Conservation (phyloP, 73 alveolate species). For the Paramecium pentaurelia region DNA sequence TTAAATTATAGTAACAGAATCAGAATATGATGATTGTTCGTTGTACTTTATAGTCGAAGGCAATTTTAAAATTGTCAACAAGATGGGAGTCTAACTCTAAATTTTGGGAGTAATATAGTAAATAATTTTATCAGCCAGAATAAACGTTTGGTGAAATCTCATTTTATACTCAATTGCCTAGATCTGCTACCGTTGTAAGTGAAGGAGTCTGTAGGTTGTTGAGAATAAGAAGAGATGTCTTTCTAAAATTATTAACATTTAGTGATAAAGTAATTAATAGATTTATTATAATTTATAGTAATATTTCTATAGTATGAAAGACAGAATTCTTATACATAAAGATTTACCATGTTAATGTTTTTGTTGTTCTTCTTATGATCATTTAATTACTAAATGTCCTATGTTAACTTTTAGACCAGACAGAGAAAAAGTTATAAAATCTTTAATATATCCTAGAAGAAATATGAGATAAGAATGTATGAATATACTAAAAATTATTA, state of each 20-base stretch:
- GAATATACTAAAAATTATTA: not conserved
- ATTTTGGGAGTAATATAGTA: not conserved
- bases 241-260: not conserved
- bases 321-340: not conserved
- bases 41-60: slow-evolving; percentile 30
- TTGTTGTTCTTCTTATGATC: not conserved
- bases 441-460: not conserved
- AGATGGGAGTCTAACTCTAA: not conserved
- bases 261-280: not conserved
- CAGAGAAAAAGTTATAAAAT: not conserved
- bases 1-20: not conserved
- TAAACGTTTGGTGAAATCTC: slow-evolving; percentile 44
- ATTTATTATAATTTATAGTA: not conserved
- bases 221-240: not conserved
- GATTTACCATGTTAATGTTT: slow-evolving; percentile 9
- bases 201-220: slow-evolving; percentile 5
- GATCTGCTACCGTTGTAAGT: slow-evolving; percentile 7
- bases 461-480: not conserved
- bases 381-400: slow-evolving; percentile 5
- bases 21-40: slow-evolving; percentile 6
- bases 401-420: not conserved
- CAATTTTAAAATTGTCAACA: not conserved
- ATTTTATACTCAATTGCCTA: slow-evolving; percentile 12
- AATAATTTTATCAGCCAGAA: not conserved
- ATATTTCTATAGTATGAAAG: not conserved